phyloP scores from a whole-genome alignment of 805 yeast genomes.

The Nakazawaea wickerhamii region DNA sequence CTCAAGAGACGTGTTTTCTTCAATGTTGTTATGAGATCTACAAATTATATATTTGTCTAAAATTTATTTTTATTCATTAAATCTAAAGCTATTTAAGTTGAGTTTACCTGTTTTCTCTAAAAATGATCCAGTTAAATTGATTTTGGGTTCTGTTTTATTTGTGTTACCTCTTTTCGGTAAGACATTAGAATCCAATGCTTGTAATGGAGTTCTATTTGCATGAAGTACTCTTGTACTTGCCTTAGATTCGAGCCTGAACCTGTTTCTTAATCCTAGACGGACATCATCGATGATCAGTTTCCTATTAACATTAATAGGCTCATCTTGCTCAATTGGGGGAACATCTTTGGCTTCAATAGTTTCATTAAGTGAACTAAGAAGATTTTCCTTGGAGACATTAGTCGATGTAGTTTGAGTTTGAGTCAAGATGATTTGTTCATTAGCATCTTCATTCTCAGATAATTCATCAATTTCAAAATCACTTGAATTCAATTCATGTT shows the following conservation, averaged over 20 bases:
- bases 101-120: background rate
- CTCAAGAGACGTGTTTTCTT: too few relatives aligned
- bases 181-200: background rate
- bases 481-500: slow-evolving; percentile 18
- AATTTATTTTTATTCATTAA: background rate
- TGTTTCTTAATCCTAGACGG: background rate
- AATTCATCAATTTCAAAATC: slow-evolving; percentile 20
- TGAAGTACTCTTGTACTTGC: background rate
- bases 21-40: background rate
- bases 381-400: background rate
- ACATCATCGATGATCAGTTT: background rate
- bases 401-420: background rate
- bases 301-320: background rate
- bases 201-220: background rate
- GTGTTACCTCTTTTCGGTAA: background rate
- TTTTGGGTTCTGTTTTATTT: background rate
- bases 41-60: background rate
- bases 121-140: background rate
- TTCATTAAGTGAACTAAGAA: background rate
- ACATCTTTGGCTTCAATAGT: background rate
- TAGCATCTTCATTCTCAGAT: slow-evolving; percentile 6
- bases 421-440: background rate
- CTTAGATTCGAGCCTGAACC: background rate
- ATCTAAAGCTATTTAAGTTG: slow-evolving; percentile 6
- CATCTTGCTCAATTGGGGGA: background rate